Evolutionary conservation across 192 early-diverging fungal species (phyloP), one percentile per base, ranked within the genome.

Genomic region (Spizellomyces punctatus): DNA sequence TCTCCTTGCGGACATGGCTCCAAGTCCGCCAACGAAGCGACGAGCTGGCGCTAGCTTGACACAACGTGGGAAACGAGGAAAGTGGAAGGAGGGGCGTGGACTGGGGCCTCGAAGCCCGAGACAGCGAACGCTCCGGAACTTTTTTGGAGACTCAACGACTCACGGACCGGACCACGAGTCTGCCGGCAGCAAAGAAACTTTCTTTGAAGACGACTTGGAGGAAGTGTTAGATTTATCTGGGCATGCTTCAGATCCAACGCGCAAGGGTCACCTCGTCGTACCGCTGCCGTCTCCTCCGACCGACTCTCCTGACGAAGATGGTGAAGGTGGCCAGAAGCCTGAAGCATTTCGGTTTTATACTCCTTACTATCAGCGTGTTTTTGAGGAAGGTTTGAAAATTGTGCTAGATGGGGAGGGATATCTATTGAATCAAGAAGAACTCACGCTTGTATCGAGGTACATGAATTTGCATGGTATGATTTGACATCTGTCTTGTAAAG

Each of bases 341-440:
- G 50, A 54, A 54, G 50, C 50, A 19, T 54, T 54, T 19, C 14
- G 50, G 14, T 54, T 54, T 19, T 6, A 41, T 14, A 41, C 14
- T 41, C 63, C 71, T 7, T 72, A 72, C 62, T 72, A 72, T 64
- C 71, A 72, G 50, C 45, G 71, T n/a, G 71, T 72, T 1, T 72
- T 72, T 36, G 60, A 63, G 8, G 71, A 72, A 64, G 71, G 49
- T 16, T 41, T 72, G 27, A 45, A 17, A 12, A 56, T 17, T 12
- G 63, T 64, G 7, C 14, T 64, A 22, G 49, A 48, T 57, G 8
- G 46, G 5, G 69, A 71, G 57, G n/a, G 58, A 48, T 60, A 71
- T 47, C 59, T 71, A 6, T 47, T 71, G 8, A 19, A 64, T 49
- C 17, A 45, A 8, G 50, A 8, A 41, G 71, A 72, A 42, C 8